A percentile compares a stretch with the other conserved stretches of the same genome.
Evolutionary conservation across 495 filamentous ascomycete genomes (phyloP).

Genomic region (Aspergillus biplanus): DNA sequence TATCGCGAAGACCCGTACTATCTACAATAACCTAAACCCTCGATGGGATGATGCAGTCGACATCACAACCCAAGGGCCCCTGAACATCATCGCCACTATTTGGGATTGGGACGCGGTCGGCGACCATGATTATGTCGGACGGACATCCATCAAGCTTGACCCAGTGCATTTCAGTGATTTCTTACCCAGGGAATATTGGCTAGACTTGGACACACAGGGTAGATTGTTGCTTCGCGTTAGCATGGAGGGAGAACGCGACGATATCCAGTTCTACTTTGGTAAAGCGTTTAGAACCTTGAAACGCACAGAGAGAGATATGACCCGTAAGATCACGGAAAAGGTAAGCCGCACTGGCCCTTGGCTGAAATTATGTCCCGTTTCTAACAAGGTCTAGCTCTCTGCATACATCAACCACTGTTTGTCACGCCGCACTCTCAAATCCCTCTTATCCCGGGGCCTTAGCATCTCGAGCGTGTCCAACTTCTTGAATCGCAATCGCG

Average conservation of each 20-base stretch:
- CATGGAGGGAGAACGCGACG: slow-evolving; percentile 98
- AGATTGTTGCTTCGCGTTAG: slow-evolving; percentile 86
- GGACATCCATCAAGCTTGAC: slow-evolving; percentile 93
- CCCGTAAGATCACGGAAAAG: slow-evolving; percentile 96
- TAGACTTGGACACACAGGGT: slow-evolving; percentile 95
- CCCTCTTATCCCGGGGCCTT: slow-evolving; percentile 72
- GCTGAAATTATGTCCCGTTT: slow-evolving; percentile 18
- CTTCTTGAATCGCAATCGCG: slow-evolving; percentile 69
- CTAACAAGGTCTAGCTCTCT: slow-evolving; percentile 65
- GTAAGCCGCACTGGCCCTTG: slow-evolving; percentile 48
- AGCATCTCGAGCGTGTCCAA: slow-evolving; percentile 76
- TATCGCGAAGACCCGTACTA: slow-evolving; percentile 91
- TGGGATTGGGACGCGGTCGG: slow-evolving; percentile 99
- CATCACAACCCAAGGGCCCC: slow-evolving; percentile 86
- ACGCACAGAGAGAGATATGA: slow-evolving; percentile 96
- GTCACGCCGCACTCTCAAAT: slow-evolving; percentile 76
- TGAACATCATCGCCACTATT: slow-evolving; percentile 94
- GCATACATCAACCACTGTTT: slow-evolving; percentile 91
- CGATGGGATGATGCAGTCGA: slow-evolving; percentile 98
- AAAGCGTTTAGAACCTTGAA: slow-evolving; percentile 95
- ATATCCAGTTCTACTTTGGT: slow-evolving; percentile 98
- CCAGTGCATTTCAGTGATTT: slow-evolving; percentile 95
- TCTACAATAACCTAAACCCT: slow-evolving; percentile 90
- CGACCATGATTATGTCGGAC: slow-evolving; percentile 95
- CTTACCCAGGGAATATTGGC: slow-evolving; percentile 92